Percentiles rank a stretch among this genome's conserved stretches.
Evolutionary conservation across 2,329 filamentous ascomycete species (phyloP).

Genomic region (Pseudogymnoascus sp.): DNA sequence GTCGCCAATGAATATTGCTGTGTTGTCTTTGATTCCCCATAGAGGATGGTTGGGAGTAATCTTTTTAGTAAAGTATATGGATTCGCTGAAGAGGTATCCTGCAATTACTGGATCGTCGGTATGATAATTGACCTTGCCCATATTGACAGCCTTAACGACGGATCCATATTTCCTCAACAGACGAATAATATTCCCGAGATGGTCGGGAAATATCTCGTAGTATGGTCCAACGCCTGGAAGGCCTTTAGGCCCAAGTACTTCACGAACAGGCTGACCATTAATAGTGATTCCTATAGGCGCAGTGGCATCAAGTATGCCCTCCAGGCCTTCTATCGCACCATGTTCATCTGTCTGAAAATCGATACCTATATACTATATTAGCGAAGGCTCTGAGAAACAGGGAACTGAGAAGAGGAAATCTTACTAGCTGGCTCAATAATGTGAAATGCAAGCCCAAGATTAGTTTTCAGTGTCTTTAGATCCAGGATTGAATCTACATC

Average conservation of each 20-base stretch:
- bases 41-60: slow-evolving; percentile 32
- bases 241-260: neutral
- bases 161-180: slow-evolving; percentile 31
- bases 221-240: slow-evolving; percentile 25
- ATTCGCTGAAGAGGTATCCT: neutral
- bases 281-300: neutral
- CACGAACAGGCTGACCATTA: neutral
- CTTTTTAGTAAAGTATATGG: neutral
- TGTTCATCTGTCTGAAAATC: neutral
- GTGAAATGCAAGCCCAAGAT: neutral
- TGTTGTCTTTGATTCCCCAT: slow-evolving; percentile 34
- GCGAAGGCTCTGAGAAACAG: neutral
- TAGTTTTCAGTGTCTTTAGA: neutral
- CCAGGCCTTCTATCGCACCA: neutral
- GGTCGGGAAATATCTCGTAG: slow-evolving; percentile 31
- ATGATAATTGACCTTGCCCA: slow-evolving; percentile 21
- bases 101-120: neutral
- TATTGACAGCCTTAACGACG: slow-evolving; percentile 28
- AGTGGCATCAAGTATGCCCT: neutral
- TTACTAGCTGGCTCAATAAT: neutral
- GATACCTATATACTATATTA: neutral
- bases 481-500: neutral
- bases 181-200: slow-evolving; percentile 32
- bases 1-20: slow-evolving; percentile 42
- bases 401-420: neutral